These are phyloP conservation scores for Phytophthora cajani DNA, from an alignment of 352 stramenopile species.

Conservation along the genomic window DNA sequence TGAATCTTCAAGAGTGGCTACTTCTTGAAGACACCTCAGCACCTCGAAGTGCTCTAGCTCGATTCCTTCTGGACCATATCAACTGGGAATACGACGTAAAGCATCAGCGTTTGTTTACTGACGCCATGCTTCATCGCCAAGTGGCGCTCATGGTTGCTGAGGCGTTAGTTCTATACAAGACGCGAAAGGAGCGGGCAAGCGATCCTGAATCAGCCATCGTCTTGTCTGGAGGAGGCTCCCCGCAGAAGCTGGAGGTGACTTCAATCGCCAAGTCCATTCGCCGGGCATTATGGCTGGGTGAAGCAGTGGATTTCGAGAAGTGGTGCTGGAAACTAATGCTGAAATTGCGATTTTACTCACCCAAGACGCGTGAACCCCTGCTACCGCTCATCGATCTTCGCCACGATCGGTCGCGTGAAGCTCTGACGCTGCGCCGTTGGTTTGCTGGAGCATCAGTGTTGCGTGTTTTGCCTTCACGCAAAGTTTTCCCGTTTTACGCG, in stretches of 20 bases:
- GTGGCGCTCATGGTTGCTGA: slow-evolving; percentile 83
- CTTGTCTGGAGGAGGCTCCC: slow-evolving; percentile 50
- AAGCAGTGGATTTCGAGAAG: slow-evolving; percentile 77
- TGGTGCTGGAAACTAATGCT: slow-evolving; percentile 90
- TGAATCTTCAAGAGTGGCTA: slow-evolving; percentile 83
- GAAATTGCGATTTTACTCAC: slow-evolving; percentile 85
- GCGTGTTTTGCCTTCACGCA: slow-evolving; percentile 38
- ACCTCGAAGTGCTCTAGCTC: slow-evolving; percentile 64
- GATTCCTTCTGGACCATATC: slow-evolving; percentile 83
- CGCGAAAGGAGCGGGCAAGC: slow-evolving; percentile 42
- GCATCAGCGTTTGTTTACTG: slow-evolving; percentile 64
- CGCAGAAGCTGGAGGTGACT: slow-evolving; percentile 59
- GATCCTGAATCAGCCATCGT: slow-evolving; percentile 50
- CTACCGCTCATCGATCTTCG: slow-evolving; percentile 76
- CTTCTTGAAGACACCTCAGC: slow-evolving; percentile 74
- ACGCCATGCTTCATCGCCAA: slow-evolving; percentile 75
- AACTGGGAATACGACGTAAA: slow-evolving; percentile 89
- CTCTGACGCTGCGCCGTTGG: slow-evolving; percentile 77
- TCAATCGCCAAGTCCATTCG: slow-evolving; percentile 81
- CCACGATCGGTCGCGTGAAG: slow-evolving; percentile 76
- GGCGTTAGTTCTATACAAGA: slow-evolving; percentile 75
- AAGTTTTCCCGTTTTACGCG: slow-evolving; percentile 65
- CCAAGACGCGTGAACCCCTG: slow-evolving; percentile 67
- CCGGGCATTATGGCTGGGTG: slow-evolving; percentile 68
- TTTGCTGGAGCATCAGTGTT: slow-evolving; percentile 55